Conservation (phyloP, 108 stramenopile species). For the Schizochytrium sp. region DNA sequence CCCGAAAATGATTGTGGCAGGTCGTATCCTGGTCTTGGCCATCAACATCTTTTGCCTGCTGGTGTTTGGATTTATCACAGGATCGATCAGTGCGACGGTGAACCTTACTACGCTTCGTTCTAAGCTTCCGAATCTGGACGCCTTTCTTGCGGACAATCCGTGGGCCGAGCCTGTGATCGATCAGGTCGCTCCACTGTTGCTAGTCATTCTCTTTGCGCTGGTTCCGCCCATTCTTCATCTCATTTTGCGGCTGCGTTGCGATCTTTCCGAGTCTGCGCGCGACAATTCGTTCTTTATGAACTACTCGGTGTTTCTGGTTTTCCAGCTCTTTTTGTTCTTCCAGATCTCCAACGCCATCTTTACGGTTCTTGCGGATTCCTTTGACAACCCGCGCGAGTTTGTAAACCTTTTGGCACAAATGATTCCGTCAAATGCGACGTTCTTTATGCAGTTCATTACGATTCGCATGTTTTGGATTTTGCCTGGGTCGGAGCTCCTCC, state of each 20-base stretch:
- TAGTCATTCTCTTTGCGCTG: background rate
- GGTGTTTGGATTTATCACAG: background rate
- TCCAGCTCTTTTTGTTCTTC: background rate
- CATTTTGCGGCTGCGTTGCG: background rate
- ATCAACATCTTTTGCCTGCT: background rate
- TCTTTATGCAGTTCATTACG: background rate
- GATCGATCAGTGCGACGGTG: background rate
- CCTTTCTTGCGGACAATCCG: background rate
- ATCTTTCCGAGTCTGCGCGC: background rate
- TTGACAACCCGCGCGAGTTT: constrained; percentile 6
- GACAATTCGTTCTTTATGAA: background rate
- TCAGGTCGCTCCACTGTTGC: background rate
- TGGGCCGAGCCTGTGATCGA: background rate
- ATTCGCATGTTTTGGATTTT: background rate
- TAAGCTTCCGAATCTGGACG: background rate
- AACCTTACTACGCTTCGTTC: background rate
- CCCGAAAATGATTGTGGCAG: background rate
- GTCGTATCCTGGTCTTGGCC: background rate
- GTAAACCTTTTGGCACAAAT: background rate
- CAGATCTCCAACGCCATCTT: background rate
- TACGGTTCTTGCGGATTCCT: background rate
- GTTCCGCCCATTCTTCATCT: background rate
- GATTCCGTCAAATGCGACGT: background rate
- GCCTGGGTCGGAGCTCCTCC: background rate
- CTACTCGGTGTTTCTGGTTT: background rate